A percentile compares a stretch with the other conserved stretches of the same genome.
Evolutionary conservation across 495 filamentous ascomycete species (phyloP).

Genomic region (Penicillium alfredii): DNA sequence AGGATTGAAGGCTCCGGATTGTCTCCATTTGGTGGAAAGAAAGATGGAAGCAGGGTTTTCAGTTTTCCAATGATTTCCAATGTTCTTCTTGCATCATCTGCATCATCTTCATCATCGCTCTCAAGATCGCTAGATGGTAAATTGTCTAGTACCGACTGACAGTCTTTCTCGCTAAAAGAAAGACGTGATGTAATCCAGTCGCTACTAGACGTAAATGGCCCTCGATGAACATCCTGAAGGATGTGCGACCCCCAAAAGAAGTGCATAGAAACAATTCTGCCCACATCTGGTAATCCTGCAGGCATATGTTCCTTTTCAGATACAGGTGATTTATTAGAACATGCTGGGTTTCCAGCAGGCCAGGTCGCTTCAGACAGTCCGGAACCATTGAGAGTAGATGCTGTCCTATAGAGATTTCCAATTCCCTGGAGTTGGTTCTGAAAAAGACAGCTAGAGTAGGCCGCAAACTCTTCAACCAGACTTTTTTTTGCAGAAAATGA

Average conservation of each 20-base stretch:
- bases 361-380: too few relatives aligned
- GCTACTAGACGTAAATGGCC: constrained; percentile 2
- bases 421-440: constrained; percentile 5
- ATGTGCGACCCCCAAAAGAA: constrained; percentile 4
- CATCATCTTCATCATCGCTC: neutral
- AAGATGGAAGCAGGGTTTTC: neutral
- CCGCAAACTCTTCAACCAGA: neutral
- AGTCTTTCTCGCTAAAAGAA: constrained; percentile 3
- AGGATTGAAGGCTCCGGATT: constrained; percentile 1
- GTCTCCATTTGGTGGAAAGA: neutral
- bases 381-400: too few relatives aligned
- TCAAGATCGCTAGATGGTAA: constrained; percentile 8
- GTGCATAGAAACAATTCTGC: constrained; percentile 7
- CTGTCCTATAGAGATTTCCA: constrained; percentile 5
- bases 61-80: constrained; percentile 1
- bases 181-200: constrained; percentile 8
- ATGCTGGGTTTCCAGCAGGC: too few relatives aligned
- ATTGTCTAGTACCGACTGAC: neutral
- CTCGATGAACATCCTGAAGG: constrained; percentile 3
- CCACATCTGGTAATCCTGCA: constrained; percentile 1
- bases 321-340: too few relatives aligned
- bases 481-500: constrained; percentile 7
- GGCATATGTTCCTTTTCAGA: too few relatives aligned
- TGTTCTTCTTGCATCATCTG: constrained; percentile 1
- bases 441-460: too few relatives aligned